Evolutionary conservation across 2,329 filamentous ascomycete species (phyloP), one percentile per base, ranked within the genome.

Genomic region (Teratosphaeria zuluensis): DNA sequence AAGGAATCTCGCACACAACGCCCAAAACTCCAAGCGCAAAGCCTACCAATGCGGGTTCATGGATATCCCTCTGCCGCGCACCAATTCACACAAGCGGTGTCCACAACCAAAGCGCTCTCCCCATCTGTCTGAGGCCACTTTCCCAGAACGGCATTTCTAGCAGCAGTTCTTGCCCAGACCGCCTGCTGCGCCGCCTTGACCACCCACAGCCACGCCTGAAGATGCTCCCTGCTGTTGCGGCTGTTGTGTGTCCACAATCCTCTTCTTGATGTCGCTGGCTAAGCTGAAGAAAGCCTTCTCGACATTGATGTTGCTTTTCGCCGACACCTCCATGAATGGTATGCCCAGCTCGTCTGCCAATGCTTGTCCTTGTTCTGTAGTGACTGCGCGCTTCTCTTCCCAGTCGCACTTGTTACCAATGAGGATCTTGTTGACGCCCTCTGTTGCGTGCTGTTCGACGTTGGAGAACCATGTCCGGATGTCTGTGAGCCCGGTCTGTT

Each of bases 331-430:
- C 74, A 99, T 88, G 82, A 99, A 99, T 21, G 94, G 92, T 65
- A 99, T 95, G 71, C 92, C 91, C 61, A 99, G 86, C 77, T 97
- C 94, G 77, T 96, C 89, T 60, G 94, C 94, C 58, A 99, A 84
- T 65, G 87, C 87, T 76, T 99, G 92, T 68, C 94, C 94, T 72
- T 91, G 88, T 75, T 96, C 92, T 61, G 89, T 95, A 55, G 90
- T 91, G 51, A 99, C 89, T 58, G 89, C 91, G 67, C 94, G 88
- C 83, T 97, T 97, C 79, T 99, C 94, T 77, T 97, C 94, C 94
- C 94, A 97, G 77, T 99, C 94, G 79, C 94, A 99, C 80, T 99
- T 99, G 84, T 99, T 99, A 74, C 94, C 94, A 67, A 99, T 96
- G 66, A 99, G 84, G 73, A 99, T 97, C 82, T 97, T 99, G 85